Base-by-base conservation (phyloP, 768 basidiomycete species). In the Termitomyces sp. region DNA sequence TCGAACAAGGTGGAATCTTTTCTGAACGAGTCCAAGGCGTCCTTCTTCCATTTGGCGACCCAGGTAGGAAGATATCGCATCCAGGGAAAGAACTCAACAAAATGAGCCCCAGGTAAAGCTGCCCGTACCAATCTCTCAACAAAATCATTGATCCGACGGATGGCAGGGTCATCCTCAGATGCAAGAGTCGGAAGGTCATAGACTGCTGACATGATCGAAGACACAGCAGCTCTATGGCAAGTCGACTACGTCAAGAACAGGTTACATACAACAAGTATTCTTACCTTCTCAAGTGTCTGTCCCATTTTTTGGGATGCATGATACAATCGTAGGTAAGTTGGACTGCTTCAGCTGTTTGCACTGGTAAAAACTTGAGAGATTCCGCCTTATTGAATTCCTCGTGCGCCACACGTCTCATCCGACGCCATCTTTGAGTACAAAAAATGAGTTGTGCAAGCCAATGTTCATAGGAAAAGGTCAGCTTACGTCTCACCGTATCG, bases 341-440 rank as follows among this genome's bases (percentile, higher is more conserved):
- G 16, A 68, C 61, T 36, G 74, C 69, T 63, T 75, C 74, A 30
- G 56, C 63, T 26, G 62, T 54, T 55, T 75, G 74, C 30, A 68
- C 40, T 12, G 65, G 61, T 12, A 69, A 44, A 58, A 66, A 75
- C 33, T 63, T 56, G 30, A 56, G 61, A 4, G 67, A 64, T 4
- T 60, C 57, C 16, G 66, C 58, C 47, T 66, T 67, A 55, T 68
- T 68, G 32, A 75, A 69, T 6, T 71, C 70, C 46, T 74, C 73
- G 57, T 75, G 71, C 5, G 68, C 68, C 1, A 72, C 70, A 16
- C 72, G 46, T 47, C 46, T 47, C 46, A 47, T 47, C 26, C 46
- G 46, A 47, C 46, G 46, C 46, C 46, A 47, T 1, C 46, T 47
- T 32, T 6, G 16, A 46, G 26, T 4, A 14, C 16, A 28, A 47